Base-by-base conservation (phyloP, 2,329 filamentous ascomycete species). In the Diaporthe caulivora region DNA sequence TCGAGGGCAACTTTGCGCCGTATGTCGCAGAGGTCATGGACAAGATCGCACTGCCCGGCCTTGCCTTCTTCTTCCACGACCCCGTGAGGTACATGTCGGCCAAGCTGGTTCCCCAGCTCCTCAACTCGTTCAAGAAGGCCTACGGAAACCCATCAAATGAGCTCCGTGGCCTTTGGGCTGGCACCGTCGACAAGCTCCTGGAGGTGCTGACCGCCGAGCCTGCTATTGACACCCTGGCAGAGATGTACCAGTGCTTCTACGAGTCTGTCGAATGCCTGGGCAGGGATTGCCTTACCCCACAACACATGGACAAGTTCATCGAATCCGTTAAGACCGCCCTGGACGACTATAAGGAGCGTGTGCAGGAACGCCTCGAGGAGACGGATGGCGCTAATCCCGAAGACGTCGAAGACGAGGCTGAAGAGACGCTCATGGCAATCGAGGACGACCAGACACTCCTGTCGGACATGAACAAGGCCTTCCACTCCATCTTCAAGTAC, bases 211-310 rank as follows among this genome's bases (percentile, higher is more conserved):
- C 93, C 75, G 95, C 95, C 0, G 97, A 99, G 85, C 96, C 97
- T 26, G 95, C 95, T 1, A 95, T 99, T 74, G 97, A 99, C 79
- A 98, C 97, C 0, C 89, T 99, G 60, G 96, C 97, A 1, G 97
- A 98, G 84, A 98, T 99, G 95, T 99, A 98, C 84, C 96, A 98
- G 83, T 99, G 97, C 86, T 99, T 99, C 87, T 99, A 99, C 83
- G 97, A 99, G 83, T 98, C 95, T 34, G 92, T 99, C 10, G 96
- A 98, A 84, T 95, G 98, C 29, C 91, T 97, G 77, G 96, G 96
- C 74, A 94, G 94, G 83, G 92, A 94, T 78, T 96, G 93, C 80
- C 88, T 99, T 60, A 94, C 89, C 8, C 86, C 88, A 51, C 88
- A 92, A 51, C 93, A 98, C 82, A 95, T 99, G 93, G 87, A 88